phyloP scores from a whole-genome alignment of 768 basidiomycete species.

The Macrolepiota albuminosa region DNA sequence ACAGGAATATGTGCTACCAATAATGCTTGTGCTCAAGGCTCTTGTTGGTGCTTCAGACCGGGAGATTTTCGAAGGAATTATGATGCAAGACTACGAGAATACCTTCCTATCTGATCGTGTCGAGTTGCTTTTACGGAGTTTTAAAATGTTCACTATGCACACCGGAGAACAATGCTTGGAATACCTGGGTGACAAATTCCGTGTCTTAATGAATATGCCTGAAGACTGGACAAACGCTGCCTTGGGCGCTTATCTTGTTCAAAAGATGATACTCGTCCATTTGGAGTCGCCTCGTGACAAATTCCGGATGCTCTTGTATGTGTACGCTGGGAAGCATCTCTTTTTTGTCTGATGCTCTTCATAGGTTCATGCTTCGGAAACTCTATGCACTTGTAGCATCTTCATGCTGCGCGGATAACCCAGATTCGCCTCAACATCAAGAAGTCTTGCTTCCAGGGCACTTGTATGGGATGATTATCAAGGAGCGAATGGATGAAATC shows the following conservation, averaged over 20 bases:
- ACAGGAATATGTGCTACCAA: constrained; percentile 96
- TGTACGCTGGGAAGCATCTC: constrained; percentile 11
- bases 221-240: constrained; percentile 89
- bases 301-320: constrained; percentile 90
- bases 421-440: constrained; percentile 98
- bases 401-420: constrained; percentile 90
- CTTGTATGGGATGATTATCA: constrained; percentile 96
- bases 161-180: constrained; percentile 91
- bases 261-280: constrained; percentile 88
- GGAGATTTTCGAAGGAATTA: constrained; percentile 94
- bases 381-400: constrained; percentile 88
- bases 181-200: constrained; percentile 95
- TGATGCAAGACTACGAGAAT: constrained; percentile 96
- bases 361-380: constrained; percentile 96
- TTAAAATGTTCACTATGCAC: constrained; percentile 86
- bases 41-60: constrained; percentile 87
- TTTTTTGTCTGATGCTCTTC: constrained; percentile 2
- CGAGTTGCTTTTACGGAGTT: constrained; percentile 88
- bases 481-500: constrained; percentile 92
- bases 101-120: constrained; percentile 98
- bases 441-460: constrained; percentile 93
- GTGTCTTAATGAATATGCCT: constrained; percentile 83
- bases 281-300: constrained; percentile 86
- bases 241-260: constrained; percentile 77
- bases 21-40: constrained; percentile 95